Evolutionary conservation across 2,329 filamentous ascomycete species (phyloP).

Genomic region (Colletotrichum simmondsii): DNA sequence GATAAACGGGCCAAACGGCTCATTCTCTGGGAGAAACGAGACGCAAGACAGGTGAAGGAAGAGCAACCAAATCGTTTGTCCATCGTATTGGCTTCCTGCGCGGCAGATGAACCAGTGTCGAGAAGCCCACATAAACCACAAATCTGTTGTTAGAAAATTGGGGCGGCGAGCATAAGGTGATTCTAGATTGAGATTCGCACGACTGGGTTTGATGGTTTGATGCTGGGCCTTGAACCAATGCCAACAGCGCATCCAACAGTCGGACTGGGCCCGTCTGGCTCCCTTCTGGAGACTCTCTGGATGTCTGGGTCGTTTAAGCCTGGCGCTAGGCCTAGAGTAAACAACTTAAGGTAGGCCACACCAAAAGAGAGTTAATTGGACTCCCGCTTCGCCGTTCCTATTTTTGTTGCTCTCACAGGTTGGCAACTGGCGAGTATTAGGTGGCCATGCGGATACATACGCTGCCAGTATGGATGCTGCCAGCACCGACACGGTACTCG

Average conservation of each 20-base stretch:
- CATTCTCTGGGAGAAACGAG: neutral
- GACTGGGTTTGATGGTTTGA: no score
- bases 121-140: constrained; percentile 20
- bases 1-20: neutral
- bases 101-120: constrained; percentile 22
- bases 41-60: neutral
- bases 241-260: constrained; percentile 10
- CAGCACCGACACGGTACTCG: neutral
- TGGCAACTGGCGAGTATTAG: neutral
- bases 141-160: neutral
- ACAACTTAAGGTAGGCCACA: constrained; percentile 15
- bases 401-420: constrained; percentile 12
- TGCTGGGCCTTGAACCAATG: neutral
- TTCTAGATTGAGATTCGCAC: neutral
- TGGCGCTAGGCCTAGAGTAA: constrained; percentile 11
- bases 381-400: constrained; percentile 15
- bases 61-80: neutral
- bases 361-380: constrained; percentile 30
- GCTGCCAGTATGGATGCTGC: neutral
- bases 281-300: neutral
- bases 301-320: constrained; percentile 3
- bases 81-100: neutral
- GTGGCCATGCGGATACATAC: no score
- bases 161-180: neutral
- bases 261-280: neutral